These are phyloP conservation scores for Sisymbrium irio DNA, from an alignment of 345 rosid species.

Conservation along the genomic window DNA sequence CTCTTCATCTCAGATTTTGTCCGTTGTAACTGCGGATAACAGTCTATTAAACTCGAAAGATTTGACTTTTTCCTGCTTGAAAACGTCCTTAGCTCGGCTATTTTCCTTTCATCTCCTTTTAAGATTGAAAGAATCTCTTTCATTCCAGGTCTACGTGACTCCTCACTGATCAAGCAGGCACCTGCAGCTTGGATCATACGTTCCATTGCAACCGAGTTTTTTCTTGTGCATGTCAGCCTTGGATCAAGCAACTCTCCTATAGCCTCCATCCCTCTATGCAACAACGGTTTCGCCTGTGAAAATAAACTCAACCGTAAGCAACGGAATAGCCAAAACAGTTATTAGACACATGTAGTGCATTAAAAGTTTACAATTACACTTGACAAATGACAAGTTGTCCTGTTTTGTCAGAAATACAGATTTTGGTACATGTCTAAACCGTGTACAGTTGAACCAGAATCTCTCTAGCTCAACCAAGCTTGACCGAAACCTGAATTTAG, in stretches of 20 bases:
- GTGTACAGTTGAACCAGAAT: not conserved
- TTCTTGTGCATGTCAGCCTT: constrained; percentile 36
- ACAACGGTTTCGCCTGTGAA: not conserved
- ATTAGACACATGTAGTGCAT: too few species aligned
- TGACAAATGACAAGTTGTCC: too few species aligned
- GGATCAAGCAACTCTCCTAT: constrained; percentile 73
- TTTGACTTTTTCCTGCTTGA: constrained; percentile 43
- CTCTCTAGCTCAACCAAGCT: constrained; percentile 3
- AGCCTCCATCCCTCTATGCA: constrained; percentile 62
- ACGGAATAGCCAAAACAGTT: too few species aligned
- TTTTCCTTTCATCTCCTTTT: constrained; percentile 47
- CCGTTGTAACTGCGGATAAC: constrained; percentile 56
- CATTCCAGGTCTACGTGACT: constrained; percentile 66
- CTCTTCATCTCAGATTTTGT: constrained; percentile 76
- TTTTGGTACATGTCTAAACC: not conserved
- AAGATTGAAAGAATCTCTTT: constrained; percentile 52
- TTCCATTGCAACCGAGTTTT: constrained; percentile 44
- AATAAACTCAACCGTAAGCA: too few species aligned
- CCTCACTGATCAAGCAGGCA: constrained; percentile 67
- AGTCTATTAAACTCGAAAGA: constrained; percentile 61
- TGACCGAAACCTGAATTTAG: constrained; percentile 1
- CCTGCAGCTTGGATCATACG: constrained; percentile 76
- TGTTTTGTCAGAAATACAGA: too few species aligned
- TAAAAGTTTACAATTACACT: too few species aligned
- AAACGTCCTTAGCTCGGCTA: constrained; percentile 34